Evolutionary conservation across 345 rosid genomes (phyloP), one percentile per base, ranked within the genome.

Genomic region (Aquilaria sinensis): DNA sequence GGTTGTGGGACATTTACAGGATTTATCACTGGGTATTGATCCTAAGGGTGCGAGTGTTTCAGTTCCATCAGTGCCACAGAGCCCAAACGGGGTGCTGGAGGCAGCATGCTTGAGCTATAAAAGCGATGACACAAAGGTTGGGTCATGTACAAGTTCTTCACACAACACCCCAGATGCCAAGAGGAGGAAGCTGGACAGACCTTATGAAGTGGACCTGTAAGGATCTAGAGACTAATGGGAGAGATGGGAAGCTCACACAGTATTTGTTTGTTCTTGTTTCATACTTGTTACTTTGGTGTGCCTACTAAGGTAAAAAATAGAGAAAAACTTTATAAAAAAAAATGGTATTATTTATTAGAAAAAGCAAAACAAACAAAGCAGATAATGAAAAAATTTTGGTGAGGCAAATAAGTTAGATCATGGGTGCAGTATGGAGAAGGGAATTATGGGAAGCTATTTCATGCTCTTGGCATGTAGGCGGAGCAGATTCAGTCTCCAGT

Each of bases 31-130:
- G 72, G 57, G 70, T 70, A 80, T 51, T 57, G 58, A 61, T 37
- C 12, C 48, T 9, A 73, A 67, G 70, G 68, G 58, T 37, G 70
- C 61, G 10, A 61, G 51, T 67, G 62, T 43, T 37, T 66, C 79
- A 31, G 66, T 50, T 61, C 60, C 67, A 37, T 71, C 78, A 9
- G 71, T 79, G 70, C 94, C 90, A 0, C 85, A 71, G 12, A 85
- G 87, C 69, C 95, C 95, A 47, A 79, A 72, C 23, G 90, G 90
- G 63, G 90, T 87, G 53, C 66, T 87, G 65, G 95, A 85, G 58
- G 90, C 79, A 1, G 83, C 85, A 62, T 82, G 94, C 77, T 69
- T 87, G 81, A 87, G 90, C 83, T 81, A 77, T 58, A 85, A 69
- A 70, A 81, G 80, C 60, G 78, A 82, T 59, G 82, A 79, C 56